Evolutionary conservation across 2,329 filamentous ascomycete genomes (phyloP).

Genomic region (Chalaropsis thielavioides): DNA sequence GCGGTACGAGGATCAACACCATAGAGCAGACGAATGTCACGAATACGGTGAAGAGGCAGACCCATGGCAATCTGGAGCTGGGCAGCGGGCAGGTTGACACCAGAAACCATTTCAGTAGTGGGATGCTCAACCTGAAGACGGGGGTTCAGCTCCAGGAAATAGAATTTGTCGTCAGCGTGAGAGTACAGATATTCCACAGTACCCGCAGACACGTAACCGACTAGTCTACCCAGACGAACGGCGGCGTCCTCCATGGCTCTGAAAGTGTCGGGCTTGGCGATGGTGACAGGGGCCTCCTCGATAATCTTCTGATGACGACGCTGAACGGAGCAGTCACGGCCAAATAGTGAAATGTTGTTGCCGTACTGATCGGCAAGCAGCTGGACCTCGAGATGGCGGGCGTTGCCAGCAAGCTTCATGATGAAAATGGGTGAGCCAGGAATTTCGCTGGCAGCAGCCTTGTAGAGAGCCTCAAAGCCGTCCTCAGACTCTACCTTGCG

Average conservation of each 20-base stretch:
- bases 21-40: slow-evolving; percentile 91
- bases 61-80: slow-evolving; percentile 99
- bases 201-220: slow-evolving; percentile 96
- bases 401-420: slow-evolving; percentile 97
- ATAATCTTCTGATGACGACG: slow-evolving; percentile 99
- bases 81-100: slow-evolving; percentile 90
- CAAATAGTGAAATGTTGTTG: slow-evolving; percentile 98
- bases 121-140: slow-evolving; percentile 99
- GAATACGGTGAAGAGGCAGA: slow-evolving; percentile 84
- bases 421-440: slow-evolving; percentile 99
- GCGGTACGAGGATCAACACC: slow-evolving; percentile 80
- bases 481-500: slow-evolving; percentile 82
- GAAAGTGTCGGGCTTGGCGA: slow-evolving; percentile 81
- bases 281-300: slow-evolving; percentile 94
- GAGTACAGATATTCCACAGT: slow-evolving; percentile 99
- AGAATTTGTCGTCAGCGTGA: slow-evolving; percentile 95
- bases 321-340: slow-evolving; percentile 97
- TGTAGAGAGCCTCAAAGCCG: slow-evolving; percentile 76
- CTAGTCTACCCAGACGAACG: slow-evolving; percentile 80
- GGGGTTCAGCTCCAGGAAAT: slow-evolving; percentile 96
- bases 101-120: slow-evolving; percentile 97
- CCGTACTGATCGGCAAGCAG: slow-evolving; percentile 96
- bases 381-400: slow-evolving; percentile 93
- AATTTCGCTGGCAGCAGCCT: slow-evolving; percentile 91
- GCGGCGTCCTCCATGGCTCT: slow-evolving; percentile 92